Evolutionary conservation across 208 protist genomes (phyloP), one percentile per base, ranked within the genome.

Genomic region (Jaenimonas drosophilae): DNA sequence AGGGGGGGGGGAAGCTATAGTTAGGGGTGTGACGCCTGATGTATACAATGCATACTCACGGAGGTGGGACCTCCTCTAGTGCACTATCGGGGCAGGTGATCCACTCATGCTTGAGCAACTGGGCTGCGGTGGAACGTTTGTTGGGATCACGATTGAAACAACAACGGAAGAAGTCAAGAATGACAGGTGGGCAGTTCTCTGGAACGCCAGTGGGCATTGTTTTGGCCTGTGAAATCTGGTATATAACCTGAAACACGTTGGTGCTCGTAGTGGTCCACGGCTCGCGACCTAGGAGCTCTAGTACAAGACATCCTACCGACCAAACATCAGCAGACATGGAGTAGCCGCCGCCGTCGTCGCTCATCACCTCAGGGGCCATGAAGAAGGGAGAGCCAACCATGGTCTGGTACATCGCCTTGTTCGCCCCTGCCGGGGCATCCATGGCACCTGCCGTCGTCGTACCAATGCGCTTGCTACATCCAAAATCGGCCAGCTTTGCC

Each of bases 401-500:
- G 25, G 84, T 86, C 42, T 90, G 76, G 33, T 76, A 78, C 54
- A 76, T 48, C 3, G 54, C 74, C 59, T 5, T 31, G 49, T 6
- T 58, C 65, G 5, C 64, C 64, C 2, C 19, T 45, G 19, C 50
- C 27, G 25, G 25, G 33, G 37, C 42, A 27, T 37, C 29, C 49
- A n/a, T 31, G 7, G 33, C 63, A 56, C 39, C 37, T 31, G 63
- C 27, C 6, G 58, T 62, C 2, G 36, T 42, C 1, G 70, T 74
- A 12, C 70, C 79, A 7, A 94, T 54, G 5, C 91, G 79, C 49
- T 92, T 96, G 54, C 83, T 93, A 32, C 85, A 93, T 4, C 91
- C 91, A 75, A 97, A 97, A 54, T 97, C 94, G 2, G 92, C 86
- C 14, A 97, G 71, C 67, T 97, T 97, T 3, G 92, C 84, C 41